phyloP scores from a whole-genome alignment of 345 rosid genomes.

The Eutrema yunnanense region DNA sequence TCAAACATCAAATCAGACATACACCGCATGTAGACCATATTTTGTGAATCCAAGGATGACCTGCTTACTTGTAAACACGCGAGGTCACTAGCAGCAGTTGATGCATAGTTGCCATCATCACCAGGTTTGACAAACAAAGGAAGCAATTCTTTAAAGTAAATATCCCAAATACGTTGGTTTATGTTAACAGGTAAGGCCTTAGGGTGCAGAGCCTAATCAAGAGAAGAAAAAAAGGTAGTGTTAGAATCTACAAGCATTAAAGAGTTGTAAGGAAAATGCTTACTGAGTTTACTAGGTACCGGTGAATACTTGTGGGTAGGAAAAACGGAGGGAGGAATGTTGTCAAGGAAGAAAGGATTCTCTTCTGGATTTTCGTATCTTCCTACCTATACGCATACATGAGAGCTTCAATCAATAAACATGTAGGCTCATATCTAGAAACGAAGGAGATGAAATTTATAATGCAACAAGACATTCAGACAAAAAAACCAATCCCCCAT shows the following conservation, averaged over 20 bases:
- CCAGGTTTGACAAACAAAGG: constrained; percentile 60
- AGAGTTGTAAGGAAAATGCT: neutral
- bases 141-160: constrained; percentile 60
- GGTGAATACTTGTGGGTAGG: constrained; percentile 37
- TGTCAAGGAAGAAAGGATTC: constrained; percentile 69
- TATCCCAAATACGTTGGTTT: constrained; percentile 58
- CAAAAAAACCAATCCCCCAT: neutral
- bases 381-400: constrained; percentile 44
- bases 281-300: constrained; percentile 32
- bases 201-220: constrained; percentile 52
- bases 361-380: constrained; percentile 82
- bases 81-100: constrained; percentile 62
- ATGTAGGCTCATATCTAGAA: neutral
- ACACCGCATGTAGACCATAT: neutral
- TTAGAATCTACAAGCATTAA: neutral
- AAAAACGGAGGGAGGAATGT: constrained; percentile 39
- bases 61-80: constrained; percentile 64
- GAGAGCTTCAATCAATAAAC: neutral
- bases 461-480: neutral
- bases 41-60: neutral
- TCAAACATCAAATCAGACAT: too few relatives aligned
- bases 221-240: neutral
- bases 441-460: neutral
- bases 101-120: constrained; percentile 82
- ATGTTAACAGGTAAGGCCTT: constrained; percentile 54